These are phyloP conservation scores for Corynascus novoguineensis DNA, from an alignment of 495 filamentous ascomycete species.

Conservation along the genomic window DNA sequence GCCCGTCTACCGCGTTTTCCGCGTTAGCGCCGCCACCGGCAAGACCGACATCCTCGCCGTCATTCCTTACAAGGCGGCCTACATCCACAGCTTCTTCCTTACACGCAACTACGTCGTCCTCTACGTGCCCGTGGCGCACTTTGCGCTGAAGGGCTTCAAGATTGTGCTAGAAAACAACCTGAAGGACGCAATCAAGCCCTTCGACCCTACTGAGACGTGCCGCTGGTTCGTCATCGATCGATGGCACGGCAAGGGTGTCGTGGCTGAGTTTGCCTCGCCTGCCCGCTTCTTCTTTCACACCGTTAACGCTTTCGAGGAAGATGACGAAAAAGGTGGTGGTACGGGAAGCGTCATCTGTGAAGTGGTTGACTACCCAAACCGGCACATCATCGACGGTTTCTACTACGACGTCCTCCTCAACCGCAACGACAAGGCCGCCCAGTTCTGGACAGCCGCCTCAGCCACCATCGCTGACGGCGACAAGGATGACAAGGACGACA, in stretches of 20 bases:
- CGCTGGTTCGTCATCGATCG: slow-evolving; percentile 69
- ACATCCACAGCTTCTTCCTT: slow-evolving; percentile 70
- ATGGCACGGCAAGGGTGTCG: slow-evolving; percentile 44
- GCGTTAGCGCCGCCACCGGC: slow-evolving; percentile 52
- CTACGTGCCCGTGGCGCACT: slow-evolving; percentile 53
- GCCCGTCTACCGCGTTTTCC: slow-evolving; percentile 59
- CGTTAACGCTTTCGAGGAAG: slow-evolving; percentile 66
- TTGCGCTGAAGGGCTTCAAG: slow-evolving; percentile 42
- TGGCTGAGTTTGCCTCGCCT: slow-evolving; percentile 53
- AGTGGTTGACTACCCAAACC: slow-evolving; percentile 48
- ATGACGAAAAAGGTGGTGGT: slow-evolving; percentile 25
- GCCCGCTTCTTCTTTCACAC: slow-evolving; percentile 73
- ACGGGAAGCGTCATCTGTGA: slow-evolving; percentile 52
- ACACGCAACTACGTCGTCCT: slow-evolving; percentile 61
- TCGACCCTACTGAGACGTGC: slow-evolving; percentile 45
- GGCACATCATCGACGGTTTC: slow-evolving; percentile 50
- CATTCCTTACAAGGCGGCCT: slow-evolving; percentile 50
- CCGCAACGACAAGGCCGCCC: slow-evolving; percentile 19
- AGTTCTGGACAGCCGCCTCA: slow-evolving; percentile 29
- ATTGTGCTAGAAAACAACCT: slow-evolving; percentile 55
- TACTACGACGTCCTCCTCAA: slow-evolving; percentile 57
- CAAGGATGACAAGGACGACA: too few relatives aligned
- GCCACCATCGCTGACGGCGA: too few relatives aligned
- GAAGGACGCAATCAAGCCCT: slow-evolving; percentile 49
- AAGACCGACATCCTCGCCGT: slow-evolving; percentile 65